A percentile compares a stretch with the other conserved stretches of the same genome.
These are phyloP conservation scores for Penicillium arizonense DNA, from an alignment of 495 filamentous ascomycete species.

Conservation along the genomic window DNA sequence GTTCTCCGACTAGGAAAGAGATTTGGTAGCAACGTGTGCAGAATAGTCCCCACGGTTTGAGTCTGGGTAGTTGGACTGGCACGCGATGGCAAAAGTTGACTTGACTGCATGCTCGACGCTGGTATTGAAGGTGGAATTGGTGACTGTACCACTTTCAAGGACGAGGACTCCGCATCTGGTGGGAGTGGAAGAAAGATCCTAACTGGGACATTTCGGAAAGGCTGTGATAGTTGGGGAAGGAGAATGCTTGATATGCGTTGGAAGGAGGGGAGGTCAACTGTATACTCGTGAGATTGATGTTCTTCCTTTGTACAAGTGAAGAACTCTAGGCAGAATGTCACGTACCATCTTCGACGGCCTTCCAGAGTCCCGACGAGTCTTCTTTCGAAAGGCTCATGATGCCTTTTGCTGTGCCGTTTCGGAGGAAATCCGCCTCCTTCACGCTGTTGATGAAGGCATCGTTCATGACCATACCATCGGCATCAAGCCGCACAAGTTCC, in stretches of 20 bases:
- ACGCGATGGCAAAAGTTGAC: slow-evolving; percentile 25
- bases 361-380: slow-evolving; percentile 85
- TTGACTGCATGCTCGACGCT: slow-evolving; percentile 21
- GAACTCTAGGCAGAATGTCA: neutral
- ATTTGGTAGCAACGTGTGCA: slow-evolving; percentile 74
- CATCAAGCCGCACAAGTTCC: slow-evolving; percentile 64
- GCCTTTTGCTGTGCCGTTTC: slow-evolving; percentile 85
- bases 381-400: slow-evolving; percentile 92
- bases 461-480: slow-evolving; percentile 58
- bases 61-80: slow-evolving; percentile 44
- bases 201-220: slow-evolving; percentile 78
- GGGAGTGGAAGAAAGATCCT: slow-evolving; percentile 84
- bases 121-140: slow-evolving; percentile 54
- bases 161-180: slow-evolving; percentile 37
- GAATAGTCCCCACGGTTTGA: slow-evolving; percentile 78
- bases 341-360: slow-evolving; percentile 75
- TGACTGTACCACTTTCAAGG: slow-evolving; percentile 69
- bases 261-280: slow-evolving; percentile 74
- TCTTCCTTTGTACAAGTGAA: neutral
- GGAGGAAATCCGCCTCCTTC: slow-evolving; percentile 92
- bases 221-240: slow-evolving; percentile 67
- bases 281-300: slow-evolving; percentile 4
- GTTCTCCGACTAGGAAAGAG: slow-evolving; percentile 87
- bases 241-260: slow-evolving; percentile 73
- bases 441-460: slow-evolving; percentile 93